phyloP scores from a whole-genome alignment of 2,329 filamentous ascomycete genomes.

The Aureobasidium lini region DNA sequence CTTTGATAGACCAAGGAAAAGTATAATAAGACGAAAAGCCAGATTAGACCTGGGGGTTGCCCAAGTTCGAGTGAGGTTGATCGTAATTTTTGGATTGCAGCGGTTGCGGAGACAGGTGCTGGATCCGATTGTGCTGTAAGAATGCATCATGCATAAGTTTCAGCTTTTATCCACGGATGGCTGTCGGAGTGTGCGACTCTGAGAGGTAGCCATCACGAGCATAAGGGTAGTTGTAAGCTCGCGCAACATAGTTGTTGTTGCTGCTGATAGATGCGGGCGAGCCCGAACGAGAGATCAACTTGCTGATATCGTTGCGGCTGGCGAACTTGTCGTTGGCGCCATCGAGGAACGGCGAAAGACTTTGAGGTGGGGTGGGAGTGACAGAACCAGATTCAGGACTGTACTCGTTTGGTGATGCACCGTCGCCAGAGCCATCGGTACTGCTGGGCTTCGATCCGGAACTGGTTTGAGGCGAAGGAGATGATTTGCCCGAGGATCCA shows the following conservation, averaged over 20 bases:
- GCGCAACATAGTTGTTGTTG: slow-evolving; percentile 20
- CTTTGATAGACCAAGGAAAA: slow-evolving; percentile 12
- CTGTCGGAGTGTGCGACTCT: slow-evolving; percentile 27
- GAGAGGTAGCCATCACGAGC: slow-evolving; percentile 27
- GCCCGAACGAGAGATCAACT: slow-evolving; percentile 21
- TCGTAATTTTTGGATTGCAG: background rate
- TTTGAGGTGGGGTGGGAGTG: slow-evolving; percentile 14
- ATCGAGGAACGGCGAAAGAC: slow-evolving; percentile 21
- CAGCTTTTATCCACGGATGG: slow-evolving; percentile 26
- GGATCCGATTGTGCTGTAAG: background rate
- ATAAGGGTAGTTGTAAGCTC: slow-evolving; percentile 29
- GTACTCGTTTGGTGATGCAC: slow-evolving; percentile 9
- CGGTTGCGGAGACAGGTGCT: background rate
- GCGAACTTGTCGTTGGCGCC: slow-evolving; percentile 20
- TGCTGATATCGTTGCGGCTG: slow-evolving; percentile 21
- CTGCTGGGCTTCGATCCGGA: slow-evolving; percentile 4
- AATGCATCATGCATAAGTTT: background rate
- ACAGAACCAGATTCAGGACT: slow-evolving; percentile 15
- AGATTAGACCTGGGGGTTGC: background rate
- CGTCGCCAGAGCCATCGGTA: slow-evolving; percentile 13
- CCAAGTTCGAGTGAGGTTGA: background rate
- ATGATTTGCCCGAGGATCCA: slow-evolving; percentile 15
- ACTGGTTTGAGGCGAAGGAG: slow-evolving; percentile 16
- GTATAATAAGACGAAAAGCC: background rate
- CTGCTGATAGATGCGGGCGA: slow-evolving; percentile 25